phyloP scores from a whole-genome alignment of 352 stramenopile genomes.

The Globisporangium echinulatum region DNA sequence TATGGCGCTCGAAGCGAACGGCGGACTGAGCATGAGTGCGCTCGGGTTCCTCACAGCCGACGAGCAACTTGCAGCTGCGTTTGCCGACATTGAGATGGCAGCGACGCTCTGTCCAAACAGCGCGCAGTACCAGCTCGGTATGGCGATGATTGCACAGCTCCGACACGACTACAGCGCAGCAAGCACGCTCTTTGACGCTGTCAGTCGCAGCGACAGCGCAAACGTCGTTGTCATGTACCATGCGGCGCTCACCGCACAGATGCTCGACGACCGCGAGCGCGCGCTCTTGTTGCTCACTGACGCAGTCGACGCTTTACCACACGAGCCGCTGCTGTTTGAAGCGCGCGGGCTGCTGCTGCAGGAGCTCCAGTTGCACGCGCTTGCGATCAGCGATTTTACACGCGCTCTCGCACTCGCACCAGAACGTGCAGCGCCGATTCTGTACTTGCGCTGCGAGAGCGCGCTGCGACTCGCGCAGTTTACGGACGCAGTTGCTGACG shows the following conservation, averaged over 20 bases:
- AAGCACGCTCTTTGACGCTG: slow-evolving; percentile 30
- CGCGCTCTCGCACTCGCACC: slow-evolving; percentile 15
- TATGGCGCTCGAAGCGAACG: slow-evolving; percentile 10
- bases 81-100: slow-evolving; percentile 77
- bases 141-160: slow-evolving; percentile 75
- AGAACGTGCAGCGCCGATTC: slow-evolving; percentile 4
- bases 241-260: slow-evolving; percentile 46
- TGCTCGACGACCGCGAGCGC: slow-evolving; percentile 37
- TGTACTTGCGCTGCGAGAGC: slow-evolving; percentile 48
- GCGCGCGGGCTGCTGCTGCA: slow-evolving; percentile 48
- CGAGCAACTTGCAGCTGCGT: slow-evolving; percentile 64
- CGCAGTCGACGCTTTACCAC: slow-evolving; percentile 40
- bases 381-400: slow-evolving; percentile 57
- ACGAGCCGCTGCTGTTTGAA: slow-evolving; percentile 58
- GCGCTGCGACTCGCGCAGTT: slow-evolving; percentile 37
- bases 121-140: slow-evolving; percentile 50
- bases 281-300: slow-evolving; percentile 44
- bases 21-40: slow-evolving; percentile 6
- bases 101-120: slow-evolving; percentile 38
- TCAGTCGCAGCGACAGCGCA: slow-evolving; percentile 18
- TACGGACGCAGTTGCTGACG: slow-evolving; percentile 37
- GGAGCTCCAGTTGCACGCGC: slow-evolving; percentile 35
- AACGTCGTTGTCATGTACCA: slow-evolving; percentile 62
- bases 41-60: slow-evolving; percentile 17
- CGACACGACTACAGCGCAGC: slow-evolving; percentile 37